These are phyloP conservation scores for Trypethelium eluteriae DNA, from an alignment of 495 filamentous ascomycete genomes.

Conservation along the genomic window DNA sequence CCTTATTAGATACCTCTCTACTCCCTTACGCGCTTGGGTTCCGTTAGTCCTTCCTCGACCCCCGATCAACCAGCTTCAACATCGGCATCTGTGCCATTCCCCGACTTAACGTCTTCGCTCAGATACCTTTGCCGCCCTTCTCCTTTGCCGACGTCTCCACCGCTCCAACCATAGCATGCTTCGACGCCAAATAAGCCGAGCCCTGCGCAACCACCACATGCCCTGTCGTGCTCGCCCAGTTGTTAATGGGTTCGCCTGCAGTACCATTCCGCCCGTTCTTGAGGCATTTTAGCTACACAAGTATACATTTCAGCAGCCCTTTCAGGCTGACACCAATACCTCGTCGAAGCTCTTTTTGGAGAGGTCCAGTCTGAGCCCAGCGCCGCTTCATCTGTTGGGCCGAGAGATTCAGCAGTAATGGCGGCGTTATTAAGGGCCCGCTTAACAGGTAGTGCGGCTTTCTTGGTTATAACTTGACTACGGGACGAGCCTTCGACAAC, in stretches of 20 bases:
- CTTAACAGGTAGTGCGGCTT: not conserved
- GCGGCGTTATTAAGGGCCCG: not conserved
- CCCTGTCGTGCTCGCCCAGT: not conserved
- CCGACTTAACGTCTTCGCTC: not conserved
- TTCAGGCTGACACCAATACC: not conserved
- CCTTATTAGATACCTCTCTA: not conserved
- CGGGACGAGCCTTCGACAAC: not conserved
- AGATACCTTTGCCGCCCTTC: not conserved
- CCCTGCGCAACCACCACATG: not conserved
- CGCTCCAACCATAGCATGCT: conserved; percentile 45
- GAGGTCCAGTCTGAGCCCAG: not conserved
- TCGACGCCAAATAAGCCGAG: conserved; percentile 38
- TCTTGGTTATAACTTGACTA: not conserved
- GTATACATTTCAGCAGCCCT: not conserved
- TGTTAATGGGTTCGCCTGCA: not conserved
- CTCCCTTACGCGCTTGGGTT: not conserved
- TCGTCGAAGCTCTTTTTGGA: not conserved
- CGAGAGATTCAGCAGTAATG: not conserved
- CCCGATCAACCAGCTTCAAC: not conserved
- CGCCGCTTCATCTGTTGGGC: not conserved
- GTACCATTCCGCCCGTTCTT: not conserved
- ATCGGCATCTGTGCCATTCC: not conserved
- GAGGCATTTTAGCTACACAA: not conserved
- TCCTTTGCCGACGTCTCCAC: conserved; percentile 20
- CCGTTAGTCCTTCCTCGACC: not conserved